Conservation (phyloP, 2,329 filamentous ascomycete genomes). For the Coniochaeta sp. region DNA sequence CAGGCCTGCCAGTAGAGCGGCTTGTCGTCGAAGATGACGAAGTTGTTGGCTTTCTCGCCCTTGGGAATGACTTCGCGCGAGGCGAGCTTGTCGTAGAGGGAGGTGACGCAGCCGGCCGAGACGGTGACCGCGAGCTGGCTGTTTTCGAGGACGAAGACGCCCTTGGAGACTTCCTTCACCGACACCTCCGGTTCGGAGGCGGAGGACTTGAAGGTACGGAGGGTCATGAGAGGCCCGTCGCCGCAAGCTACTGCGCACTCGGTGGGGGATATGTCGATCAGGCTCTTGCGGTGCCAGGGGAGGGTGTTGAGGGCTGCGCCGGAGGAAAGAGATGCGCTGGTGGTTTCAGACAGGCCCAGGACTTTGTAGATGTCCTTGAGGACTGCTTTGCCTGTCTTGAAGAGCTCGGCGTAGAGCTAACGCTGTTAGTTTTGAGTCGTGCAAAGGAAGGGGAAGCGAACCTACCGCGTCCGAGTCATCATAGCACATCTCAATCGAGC, state of each 20-base stretch:
- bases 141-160: conserved; percentile 74
- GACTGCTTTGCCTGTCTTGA: conserved; percentile 65
- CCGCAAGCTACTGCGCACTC: conserved; percentile 50
- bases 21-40: conserved; percentile 95
- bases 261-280: conserved; percentile 56
- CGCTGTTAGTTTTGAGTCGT: conserved; percentile 14
- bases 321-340: conserved; percentile 31
- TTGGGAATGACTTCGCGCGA: conserved; percentile 71
- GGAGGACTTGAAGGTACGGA: conserved; percentile 41
- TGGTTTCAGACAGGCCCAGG: conserved; percentile 52
- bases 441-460: not conserved
- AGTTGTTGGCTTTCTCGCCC: conserved; percentile 75
- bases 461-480: conserved; percentile 79
- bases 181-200: conserved; percentile 36
- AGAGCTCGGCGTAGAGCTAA: conserved; percentile 74
- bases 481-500: conserved; percentile 96
- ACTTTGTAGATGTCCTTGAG: conserved; percentile 61
- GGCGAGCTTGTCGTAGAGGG: conserved; percentile 67
- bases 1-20: conserved; percentile 95
- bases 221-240: conserved; percentile 41
- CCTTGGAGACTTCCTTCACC: conserved; percentile 42
- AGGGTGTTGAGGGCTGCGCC: conserved; percentile 74
- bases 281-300: conserved; percentile 73
- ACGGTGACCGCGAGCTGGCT: conserved; percentile 67
- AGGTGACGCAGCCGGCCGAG: conserved; percentile 70